phyloP scores from a whole-genome alignment of 2,329 filamentous ascomycete genomes.

The Neonectria ditissima region DNA sequence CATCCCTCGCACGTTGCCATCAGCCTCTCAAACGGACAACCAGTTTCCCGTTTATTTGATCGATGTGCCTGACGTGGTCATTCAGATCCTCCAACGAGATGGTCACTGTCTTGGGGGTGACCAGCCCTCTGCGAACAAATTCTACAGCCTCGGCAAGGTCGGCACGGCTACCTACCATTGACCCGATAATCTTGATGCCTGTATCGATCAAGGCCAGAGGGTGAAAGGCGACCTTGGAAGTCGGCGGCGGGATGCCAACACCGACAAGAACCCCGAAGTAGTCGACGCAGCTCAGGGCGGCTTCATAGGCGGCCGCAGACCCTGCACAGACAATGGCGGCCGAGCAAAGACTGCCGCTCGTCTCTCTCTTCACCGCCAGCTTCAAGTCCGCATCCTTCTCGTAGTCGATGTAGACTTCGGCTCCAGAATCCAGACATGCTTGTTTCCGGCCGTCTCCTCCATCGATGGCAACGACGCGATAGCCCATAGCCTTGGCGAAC shows the following conservation, averaged over 20 bases:
- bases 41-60: constrained; percentile 7
- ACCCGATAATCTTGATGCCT: constrained; percentile 18
- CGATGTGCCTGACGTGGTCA: background rate
- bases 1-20: background rate
- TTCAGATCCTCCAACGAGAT: constrained; percentile 1
- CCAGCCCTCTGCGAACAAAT: constrained; percentile 17
- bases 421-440: constrained; percentile 3
- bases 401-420: constrained; percentile 18
- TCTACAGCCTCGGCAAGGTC: constrained; percentile 22
- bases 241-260: constrained; percentile 15
- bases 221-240: constrained; percentile 15
- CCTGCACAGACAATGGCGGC: constrained; percentile 15
- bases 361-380: constrained; percentile 2
- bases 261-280: constrained; percentile 15
- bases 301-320: constrained; percentile 5
- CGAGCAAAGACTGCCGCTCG: background rate
- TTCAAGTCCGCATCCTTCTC: constrained; percentile 3
- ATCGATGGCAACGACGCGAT: constrained; percentile 20
- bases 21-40: background rate
- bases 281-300: constrained; percentile 6
- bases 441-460: constrained; percentile 3
- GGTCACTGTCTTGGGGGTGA: constrained; percentile 6
- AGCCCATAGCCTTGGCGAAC: constrained; percentile 26
- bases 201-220: constrained; percentile 17
- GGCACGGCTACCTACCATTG: constrained; percentile 13